phyloP scores from a whole-genome alignment of 176 grass and related monocot genomes.

The Oryza australiensis region DNA sequence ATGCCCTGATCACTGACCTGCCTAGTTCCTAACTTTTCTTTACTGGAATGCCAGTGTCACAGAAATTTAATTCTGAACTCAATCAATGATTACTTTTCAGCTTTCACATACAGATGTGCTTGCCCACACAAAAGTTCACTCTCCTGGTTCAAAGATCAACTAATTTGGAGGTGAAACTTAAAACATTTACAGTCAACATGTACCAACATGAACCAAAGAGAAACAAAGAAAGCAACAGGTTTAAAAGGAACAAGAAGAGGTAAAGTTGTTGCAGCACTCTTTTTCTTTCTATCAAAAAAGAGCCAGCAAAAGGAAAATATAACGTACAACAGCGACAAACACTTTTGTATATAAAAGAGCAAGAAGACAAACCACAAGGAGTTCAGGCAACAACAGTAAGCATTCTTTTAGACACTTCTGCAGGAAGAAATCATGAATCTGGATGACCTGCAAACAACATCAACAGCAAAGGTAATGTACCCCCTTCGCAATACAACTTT shows the following conservation, averaged over 20 bases:
- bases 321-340: background rate
- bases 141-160: background rate
- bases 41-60: background rate
- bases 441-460: constrained; percentile 82
- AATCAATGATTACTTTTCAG: background rate
- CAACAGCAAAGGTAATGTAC: constrained; percentile 26
- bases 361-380: constrained; percentile 65
- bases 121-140: background rate
- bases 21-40: background rate
- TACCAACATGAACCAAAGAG: background rate
- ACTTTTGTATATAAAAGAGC: background rate
- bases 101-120: background rate
- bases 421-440: constrained; percentile 94
- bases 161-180: background rate
- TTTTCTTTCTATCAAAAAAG: no score
- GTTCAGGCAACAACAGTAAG: constrained; percentile 86
- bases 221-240: background rate
- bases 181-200: background rate
- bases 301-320: background rate
- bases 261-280: background rate
- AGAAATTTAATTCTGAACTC: background rate
- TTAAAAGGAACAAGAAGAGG: background rate
- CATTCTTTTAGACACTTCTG: constrained; percentile 99
- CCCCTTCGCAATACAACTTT: background rate
- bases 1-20: background rate